These are phyloP conservation scores for Clavaria fumosa DNA, from an alignment of 768 basidiomycete species.

Conservation along the genomic window DNA sequence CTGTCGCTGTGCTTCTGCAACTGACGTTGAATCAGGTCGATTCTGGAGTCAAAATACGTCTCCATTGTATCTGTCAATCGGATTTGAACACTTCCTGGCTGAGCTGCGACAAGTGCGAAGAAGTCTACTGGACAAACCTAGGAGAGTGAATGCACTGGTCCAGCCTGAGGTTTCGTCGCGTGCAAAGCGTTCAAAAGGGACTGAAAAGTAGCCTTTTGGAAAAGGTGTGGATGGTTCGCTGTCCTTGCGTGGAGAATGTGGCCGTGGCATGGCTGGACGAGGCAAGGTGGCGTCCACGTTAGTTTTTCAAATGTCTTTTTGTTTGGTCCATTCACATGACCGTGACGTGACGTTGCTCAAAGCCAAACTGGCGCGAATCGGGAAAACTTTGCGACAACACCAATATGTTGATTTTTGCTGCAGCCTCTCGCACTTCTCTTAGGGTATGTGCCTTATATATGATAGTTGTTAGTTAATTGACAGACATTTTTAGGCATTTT, in stretches of 20 bases:
- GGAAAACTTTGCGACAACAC: slow-evolving; percentile 4
- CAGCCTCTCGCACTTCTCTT: slow-evolving; percentile 22
- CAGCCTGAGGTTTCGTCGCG: slow-evolving; percentile 65
- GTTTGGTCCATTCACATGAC: too few relatives aligned
- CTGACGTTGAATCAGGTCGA: slow-evolving; percentile 69
- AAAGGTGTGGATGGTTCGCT: too few relatives aligned
- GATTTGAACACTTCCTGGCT: too few relatives aligned
- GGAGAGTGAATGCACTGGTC: slow-evolving; percentile 70
- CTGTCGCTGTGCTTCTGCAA: slow-evolving; percentile 78
- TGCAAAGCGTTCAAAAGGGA: slow-evolving; percentile 57
- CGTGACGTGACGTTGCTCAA: too few relatives aligned
- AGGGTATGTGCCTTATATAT: slow-evolving; percentile 29
- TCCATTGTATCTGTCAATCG: slow-evolving; percentile 67
- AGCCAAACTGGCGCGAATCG: slow-evolving; percentile 6
- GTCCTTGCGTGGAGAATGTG: too few relatives aligned
- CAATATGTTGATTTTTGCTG: slow-evolving; percentile 13
- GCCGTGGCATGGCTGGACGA: too few relatives aligned
- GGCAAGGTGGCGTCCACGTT: too few relatives aligned
- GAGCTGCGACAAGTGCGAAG: background rate
- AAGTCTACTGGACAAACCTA: slow-evolving; percentile 55
- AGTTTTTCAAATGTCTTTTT: too few relatives aligned
- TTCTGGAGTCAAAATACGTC: slow-evolving; percentile 86
- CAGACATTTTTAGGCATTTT: slow-evolving; percentile 36
- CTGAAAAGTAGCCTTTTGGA: slow-evolving; percentile 43
- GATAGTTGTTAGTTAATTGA: background rate